Evolutionary conservation across 139 green algal species (phyloP).

Genomic region (Pleodorina starrii): DNA sequence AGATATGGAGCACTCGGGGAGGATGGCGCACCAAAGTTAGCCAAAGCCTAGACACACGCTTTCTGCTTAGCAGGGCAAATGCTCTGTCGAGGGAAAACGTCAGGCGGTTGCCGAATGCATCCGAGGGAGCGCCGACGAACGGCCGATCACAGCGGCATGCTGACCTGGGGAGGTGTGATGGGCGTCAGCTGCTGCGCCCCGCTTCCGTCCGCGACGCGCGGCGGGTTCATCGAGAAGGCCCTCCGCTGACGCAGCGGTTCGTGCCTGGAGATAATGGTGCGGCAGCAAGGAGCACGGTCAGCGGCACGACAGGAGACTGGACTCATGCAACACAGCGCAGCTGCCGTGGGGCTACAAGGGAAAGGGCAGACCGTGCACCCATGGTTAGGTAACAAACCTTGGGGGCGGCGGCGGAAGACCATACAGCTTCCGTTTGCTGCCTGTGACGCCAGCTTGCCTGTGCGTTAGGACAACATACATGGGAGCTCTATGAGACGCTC

Average conservation of each 20-base stretch:
- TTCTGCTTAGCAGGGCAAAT: too few species aligned
- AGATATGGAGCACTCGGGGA: too few species aligned
- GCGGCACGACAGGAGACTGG: too few species aligned
- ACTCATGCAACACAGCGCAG: too few species aligned
- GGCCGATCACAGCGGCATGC: background rate
- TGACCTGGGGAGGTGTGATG: slow-evolving; percentile 58
- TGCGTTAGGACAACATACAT: background rate
- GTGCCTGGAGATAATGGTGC: too few species aligned
- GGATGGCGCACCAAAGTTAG: too few species aligned
- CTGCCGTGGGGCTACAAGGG: too few species aligned
- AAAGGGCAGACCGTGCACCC: too few species aligned
- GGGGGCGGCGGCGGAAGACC: slow-evolving; percentile 56
- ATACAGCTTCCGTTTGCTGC: slow-evolving; percentile 56
- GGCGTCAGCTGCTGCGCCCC: slow-evolving; percentile 40
- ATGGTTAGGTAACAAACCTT: slow-evolving; percentile 53
- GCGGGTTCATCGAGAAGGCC: slow-evolving; percentile 29
- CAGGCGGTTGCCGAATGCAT: background rate
- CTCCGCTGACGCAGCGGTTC: slow-evolving; percentile 41
- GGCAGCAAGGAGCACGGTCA: too few species aligned
- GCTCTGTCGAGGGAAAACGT: background rate
- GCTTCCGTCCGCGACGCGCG: background rate
- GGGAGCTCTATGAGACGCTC: too few species aligned
- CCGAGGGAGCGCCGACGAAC: background rate
- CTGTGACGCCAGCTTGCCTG: slow-evolving; percentile 27
- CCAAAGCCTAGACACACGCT: too few species aligned